phyloP scores from a whole-genome alignment of 2,329 filamentous ascomycete species.

The Claviceps pazoutovae region DNA sequence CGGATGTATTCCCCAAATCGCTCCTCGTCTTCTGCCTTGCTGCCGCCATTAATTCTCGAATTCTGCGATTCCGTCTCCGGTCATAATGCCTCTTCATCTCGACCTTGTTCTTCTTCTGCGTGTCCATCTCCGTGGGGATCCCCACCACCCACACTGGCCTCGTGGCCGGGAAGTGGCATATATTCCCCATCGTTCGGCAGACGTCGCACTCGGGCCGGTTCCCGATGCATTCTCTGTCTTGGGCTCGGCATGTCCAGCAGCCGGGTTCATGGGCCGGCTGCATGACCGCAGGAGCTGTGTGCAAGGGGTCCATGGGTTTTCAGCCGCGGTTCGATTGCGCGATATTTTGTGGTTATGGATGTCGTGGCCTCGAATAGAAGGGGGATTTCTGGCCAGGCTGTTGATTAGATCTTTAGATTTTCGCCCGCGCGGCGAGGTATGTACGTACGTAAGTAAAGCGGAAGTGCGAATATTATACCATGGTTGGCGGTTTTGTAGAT shows the following conservation, averaged over 20 bases:
- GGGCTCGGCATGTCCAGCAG: constrained; percentile 47
- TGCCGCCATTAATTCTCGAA: constrained; percentile 27
- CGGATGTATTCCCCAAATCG: constrained; percentile 1
- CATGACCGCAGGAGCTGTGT: no score
- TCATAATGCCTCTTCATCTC: constrained; percentile 41
- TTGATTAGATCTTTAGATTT: no score
- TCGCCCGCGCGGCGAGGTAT: no score
- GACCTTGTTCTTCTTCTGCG: constrained; percentile 38
- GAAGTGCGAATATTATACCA: no score
- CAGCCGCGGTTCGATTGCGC: no score
- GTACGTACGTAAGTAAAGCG: no score
- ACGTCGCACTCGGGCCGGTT: constrained; percentile 34
- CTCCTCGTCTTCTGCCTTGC: constrained; percentile 16
- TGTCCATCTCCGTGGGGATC: constrained; percentile 32
- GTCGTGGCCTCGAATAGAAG: no score
- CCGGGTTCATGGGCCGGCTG: constrained; percentile 28
- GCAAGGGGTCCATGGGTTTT: no score
- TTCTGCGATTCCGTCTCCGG: constrained; percentile 35
- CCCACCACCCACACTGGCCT: constrained; percentile 48
- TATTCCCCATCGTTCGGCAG: constrained; percentile 40
- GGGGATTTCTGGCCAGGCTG: no score
- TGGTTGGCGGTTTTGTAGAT: no score
- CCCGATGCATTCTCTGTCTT: constrained; percentile 49
- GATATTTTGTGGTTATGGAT: no score
- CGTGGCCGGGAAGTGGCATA: constrained; percentile 35